phyloP scores from a whole-genome alignment of 768 basidiomycete species.

The Tremella yokohamensis region DNA sequence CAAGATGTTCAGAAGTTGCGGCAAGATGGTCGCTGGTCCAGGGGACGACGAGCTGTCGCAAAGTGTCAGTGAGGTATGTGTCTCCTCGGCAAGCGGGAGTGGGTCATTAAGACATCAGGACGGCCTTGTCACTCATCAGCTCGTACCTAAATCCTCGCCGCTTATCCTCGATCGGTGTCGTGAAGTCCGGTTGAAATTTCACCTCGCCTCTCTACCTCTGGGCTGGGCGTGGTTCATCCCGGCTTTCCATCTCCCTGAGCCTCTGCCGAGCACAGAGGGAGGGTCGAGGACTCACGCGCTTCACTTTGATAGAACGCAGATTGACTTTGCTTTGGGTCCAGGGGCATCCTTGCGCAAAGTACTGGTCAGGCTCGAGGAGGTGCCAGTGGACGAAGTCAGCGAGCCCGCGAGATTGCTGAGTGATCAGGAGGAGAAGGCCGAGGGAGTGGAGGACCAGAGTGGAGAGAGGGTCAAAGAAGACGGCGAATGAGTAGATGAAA shows the following conservation, averaged over 20 bases:
- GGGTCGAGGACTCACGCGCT: slow-evolving; percentile 15
- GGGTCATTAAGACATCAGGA: slow-evolving; percentile 58
- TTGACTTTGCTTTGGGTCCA: slow-evolving; percentile 74
- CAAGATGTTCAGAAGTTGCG: slow-evolving; percentile 78
- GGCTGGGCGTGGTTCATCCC: slow-evolving; percentile 87
- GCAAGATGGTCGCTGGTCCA: slow-evolving; percentile 49
- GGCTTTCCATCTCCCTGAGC: slow-evolving; percentile 68
- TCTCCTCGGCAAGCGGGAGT: not conserved
- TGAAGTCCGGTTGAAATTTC: slow-evolving; percentile 34
- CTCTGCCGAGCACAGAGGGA: slow-evolving; percentile 42
- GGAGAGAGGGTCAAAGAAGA: slow-evolving; percentile 33
- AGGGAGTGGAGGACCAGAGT: slow-evolving; percentile 41
- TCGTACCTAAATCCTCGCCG: slow-evolving; percentile 7
- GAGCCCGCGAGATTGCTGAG: slow-evolving; percentile 27
- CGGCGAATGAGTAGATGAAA: slow-evolving; percentile 11
- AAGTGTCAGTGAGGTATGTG: slow-evolving; percentile 25
- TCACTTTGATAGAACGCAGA: slow-evolving; percentile 59
- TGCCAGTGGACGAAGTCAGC: slow-evolving; percentile 22
- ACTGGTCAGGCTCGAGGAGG: slow-evolving; percentile 62
- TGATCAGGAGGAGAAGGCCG: slow-evolving; percentile 42
- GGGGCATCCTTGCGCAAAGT: slow-evolving; percentile 67
- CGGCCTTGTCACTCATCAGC: slow-evolving; percentile 3
- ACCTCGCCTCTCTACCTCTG: slow-evolving; percentile 61
- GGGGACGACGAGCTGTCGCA: not conserved
- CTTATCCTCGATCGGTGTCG: slow-evolving; percentile 24